A percentile compares a stretch with the other conserved stretches of the same genome.
These are phyloP conservation scores for Pythium phragmitis DNA, from an alignment of 352 stramenopile species.

Conservation along the genomic window DNA sequence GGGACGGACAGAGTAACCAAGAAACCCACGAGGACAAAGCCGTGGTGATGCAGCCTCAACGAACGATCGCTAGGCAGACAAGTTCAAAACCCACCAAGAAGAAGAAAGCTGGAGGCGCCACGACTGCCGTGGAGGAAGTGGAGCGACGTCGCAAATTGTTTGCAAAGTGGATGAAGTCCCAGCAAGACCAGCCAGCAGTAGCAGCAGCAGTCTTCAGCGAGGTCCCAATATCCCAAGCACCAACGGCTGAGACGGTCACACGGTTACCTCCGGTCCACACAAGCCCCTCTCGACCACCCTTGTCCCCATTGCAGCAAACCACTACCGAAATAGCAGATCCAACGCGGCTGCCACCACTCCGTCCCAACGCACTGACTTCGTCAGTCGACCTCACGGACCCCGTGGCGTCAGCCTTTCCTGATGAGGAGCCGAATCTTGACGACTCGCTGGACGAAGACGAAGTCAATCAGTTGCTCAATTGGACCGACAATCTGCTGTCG, in stretches of 20 bases:
- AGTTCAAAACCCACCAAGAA: slow-evolving; percentile 31
- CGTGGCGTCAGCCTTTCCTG: slow-evolving; percentile 1
- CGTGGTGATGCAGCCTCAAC: background rate
- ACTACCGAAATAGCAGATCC: background rate
- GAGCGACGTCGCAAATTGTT: slow-evolving; percentile 75
- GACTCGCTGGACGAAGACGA: slow-evolving; percentile 76
- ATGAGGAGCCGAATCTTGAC: slow-evolving; percentile 35
- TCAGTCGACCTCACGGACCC: slow-evolving; percentile 4
- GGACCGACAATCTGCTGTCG: slow-evolving; percentile 69
- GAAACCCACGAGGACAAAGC: slow-evolving; percentile 22
- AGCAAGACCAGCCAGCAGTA: slow-evolving; percentile 11
- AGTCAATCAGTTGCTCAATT: slow-evolving; percentile 76
- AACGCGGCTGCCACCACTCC: slow-evolving; percentile 16
- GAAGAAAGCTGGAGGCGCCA: slow-evolving; percentile 35
- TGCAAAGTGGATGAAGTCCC: slow-evolving; percentile 63
- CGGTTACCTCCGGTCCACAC: slow-evolving; percentile 3
- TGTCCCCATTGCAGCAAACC: background rate
- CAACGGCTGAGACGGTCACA: slow-evolving; percentile 1
- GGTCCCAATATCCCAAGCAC: background rate
- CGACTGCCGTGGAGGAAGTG: slow-evolving; percentile 52
- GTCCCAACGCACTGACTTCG: background rate
- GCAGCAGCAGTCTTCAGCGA: slow-evolving; percentile 8
- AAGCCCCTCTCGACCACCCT: background rate
- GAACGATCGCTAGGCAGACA: slow-evolving; percentile 14
- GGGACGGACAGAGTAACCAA: slow-evolving; percentile 18